Conservation (phyloP, 768 basidiomycete genomes). For the Cystofilobasidium macerans region DNA sequence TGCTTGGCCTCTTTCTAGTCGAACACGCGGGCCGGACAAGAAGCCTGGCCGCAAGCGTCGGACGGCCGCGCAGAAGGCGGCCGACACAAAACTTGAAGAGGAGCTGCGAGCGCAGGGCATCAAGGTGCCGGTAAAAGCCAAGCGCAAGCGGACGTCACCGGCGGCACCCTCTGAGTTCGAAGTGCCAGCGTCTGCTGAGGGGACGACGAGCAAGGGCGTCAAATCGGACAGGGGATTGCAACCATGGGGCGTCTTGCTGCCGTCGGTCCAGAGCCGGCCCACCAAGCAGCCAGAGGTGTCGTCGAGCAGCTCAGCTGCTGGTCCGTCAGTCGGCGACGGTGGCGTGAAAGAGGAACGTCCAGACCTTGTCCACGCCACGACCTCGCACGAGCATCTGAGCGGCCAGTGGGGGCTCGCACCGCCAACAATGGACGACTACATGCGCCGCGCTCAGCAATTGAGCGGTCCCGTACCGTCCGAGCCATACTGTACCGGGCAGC, state of each 20-base stretch:
- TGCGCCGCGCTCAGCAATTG: neutral
- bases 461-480: too few relatives aligned
- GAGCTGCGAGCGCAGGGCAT: neutral
- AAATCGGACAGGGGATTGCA: too few relatives aligned
- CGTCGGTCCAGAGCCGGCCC: too few relatives aligned
- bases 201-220: too few relatives aligned
- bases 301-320: too few relatives aligned
- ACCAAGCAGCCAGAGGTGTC: too few relatives aligned
- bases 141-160: neutral
- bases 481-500: neutral
- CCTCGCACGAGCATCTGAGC: neutral
- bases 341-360: too few relatives aligned
- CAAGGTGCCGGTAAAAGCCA: neutral
- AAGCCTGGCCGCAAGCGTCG: conserved; percentile 23
- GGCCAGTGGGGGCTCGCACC: neutral
- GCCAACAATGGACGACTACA: neutral
- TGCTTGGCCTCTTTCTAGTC: conserved; percentile 7
- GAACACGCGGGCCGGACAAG: conserved; percentile 28
- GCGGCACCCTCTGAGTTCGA: too few relatives aligned
- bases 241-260: too few relatives aligned
- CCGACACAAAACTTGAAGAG: neutral
- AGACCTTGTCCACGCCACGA: too few relatives aligned
- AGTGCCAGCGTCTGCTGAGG: too few relatives aligned
- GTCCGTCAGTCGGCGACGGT: neutral
- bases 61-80: conserved; percentile 10